Evolutionary conservation across 495 filamentous ascomycete species (phyloP).

Genomic region (Penicillium alfredii): DNA sequence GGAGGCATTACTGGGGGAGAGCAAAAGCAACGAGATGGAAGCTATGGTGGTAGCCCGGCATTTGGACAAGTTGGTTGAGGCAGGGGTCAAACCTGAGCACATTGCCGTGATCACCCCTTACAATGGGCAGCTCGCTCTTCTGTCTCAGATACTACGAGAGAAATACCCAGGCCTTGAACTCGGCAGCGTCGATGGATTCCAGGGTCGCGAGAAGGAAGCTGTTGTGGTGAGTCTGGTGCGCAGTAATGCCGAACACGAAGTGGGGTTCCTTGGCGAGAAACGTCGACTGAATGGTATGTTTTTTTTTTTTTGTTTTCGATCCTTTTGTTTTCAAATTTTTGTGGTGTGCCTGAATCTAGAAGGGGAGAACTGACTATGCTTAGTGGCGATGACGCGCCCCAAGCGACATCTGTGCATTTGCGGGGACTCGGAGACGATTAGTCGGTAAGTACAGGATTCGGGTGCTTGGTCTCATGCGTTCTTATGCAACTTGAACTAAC

Average conservation of each 20-base stretch:
- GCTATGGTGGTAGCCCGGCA: conserved; percentile 73
- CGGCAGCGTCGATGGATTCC: conserved; percentile 94
- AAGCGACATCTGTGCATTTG: conserved; percentile 86
- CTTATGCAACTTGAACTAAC: too few species aligned
- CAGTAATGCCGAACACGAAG: conserved; percentile 79
- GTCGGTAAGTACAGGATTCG: conserved; percentile 67
- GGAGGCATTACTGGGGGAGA: conserved; percentile 62
- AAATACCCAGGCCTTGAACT: conserved; percentile 78
- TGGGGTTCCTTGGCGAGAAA: conserved; percentile 93
- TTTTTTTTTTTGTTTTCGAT: background rate
- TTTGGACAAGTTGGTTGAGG: conserved; percentile 64
- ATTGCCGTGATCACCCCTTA: conserved; percentile 96
- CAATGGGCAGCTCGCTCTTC: conserved; percentile 80
- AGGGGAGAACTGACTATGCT: conserved; percentile 1
- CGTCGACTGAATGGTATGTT: conserved; percentile 75
- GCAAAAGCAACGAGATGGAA: conserved; percentile 91
- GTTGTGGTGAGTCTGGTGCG: conserved; percentile 86
- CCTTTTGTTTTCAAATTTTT: background rate
- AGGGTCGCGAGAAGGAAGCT: conserved; percentile 94
- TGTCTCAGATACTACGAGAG: conserved; percentile 70
- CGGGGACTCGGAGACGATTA: conserved; percentile 89
- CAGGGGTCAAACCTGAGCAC: conserved; percentile 72
- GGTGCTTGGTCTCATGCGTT: too few species aligned
- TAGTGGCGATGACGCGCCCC: conserved; percentile 92
- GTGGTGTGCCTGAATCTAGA: conserved; percentile 5